Percentiles rank a stretch among this genome's conserved stretches.
Conservation (phyloP, 164 flowering plant species). For the Taxillus chinensis region DNA sequence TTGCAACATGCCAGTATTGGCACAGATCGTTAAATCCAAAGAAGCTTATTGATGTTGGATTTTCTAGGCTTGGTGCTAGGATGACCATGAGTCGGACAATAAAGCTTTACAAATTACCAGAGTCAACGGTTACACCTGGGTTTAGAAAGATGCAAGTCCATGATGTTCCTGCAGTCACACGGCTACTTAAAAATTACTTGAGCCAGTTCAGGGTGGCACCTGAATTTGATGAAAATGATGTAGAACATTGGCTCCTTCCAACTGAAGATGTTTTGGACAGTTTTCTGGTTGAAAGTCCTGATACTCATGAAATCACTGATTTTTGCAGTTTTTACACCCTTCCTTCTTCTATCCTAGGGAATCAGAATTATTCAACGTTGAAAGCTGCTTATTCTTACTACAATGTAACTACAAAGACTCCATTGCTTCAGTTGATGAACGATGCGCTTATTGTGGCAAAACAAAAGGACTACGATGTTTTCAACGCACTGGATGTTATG, state of each 20-base stretch:
- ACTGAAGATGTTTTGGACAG: slow-evolving; percentile 39
- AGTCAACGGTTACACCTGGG: slow-evolving; percentile 36
- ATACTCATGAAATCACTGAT: slow-evolving; percentile 37
- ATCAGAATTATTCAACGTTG: slow-evolving; percentile 31
- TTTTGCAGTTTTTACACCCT: slow-evolving; percentile 56
- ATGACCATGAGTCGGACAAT: slow-evolving; percentile 61
- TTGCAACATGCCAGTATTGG: slow-evolving; percentile 52
- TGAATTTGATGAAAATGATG: slow-evolving; percentile 37
- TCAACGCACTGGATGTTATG: slow-evolving; percentile 50
- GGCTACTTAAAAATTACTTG: slow-evolving; percentile 32
- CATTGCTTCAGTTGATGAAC: slow-evolving; percentile 51
- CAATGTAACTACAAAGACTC: slow-evolving; percentile 37
- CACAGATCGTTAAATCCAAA: slow-evolving; percentile 48
- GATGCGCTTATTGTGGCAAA: slow-evolving; percentile 48
- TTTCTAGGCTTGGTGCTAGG: slow-evolving; percentile 51
- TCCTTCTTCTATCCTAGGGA: slow-evolving; percentile 47
- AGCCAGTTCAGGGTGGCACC: slow-evolving; percentile 37
- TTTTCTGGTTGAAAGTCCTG: slow-evolving; percentile 45
- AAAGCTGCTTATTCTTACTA: slow-evolving; percentile 55
- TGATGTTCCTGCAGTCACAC: slow-evolving; percentile 45
- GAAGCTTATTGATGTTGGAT: slow-evolving; percentile 54
- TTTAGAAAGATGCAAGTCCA: slow-evolving; percentile 40
- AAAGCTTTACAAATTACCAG: slow-evolving; percentile 46
- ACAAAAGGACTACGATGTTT: slow-evolving; percentile 39
- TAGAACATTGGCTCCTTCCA: slow-evolving; percentile 50